Evolutionary conservation across 106 monocot species (phyloP).

Genomic region (Allium sativum): DNA sequence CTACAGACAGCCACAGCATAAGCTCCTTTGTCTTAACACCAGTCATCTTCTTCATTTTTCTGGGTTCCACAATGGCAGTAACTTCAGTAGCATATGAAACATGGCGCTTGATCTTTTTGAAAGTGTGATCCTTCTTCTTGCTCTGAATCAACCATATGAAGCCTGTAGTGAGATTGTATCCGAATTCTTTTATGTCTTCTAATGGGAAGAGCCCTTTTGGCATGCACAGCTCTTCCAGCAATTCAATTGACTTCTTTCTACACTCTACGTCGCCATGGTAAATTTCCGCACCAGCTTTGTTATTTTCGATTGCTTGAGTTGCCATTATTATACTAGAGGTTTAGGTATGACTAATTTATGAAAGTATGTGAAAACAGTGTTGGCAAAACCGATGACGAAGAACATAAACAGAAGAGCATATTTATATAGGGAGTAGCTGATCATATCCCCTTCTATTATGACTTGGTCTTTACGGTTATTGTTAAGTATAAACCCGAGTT

Average conservation of each 20-base stretch:
- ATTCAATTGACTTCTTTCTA: conserved; percentile 8
- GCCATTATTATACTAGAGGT: conserved; percentile 5
- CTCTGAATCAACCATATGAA: conserved; percentile 17
- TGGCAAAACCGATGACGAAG: too few relatives aligned
- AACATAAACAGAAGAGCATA: too few relatives aligned
- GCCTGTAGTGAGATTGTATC: conserved; percentile 9
- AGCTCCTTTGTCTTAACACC: conserved; percentile 18
- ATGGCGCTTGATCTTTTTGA: conserved; percentile 16
- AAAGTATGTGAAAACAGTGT: too few relatives aligned
- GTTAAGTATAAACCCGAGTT: too few relatives aligned
- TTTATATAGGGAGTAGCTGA: too few relatives aligned
- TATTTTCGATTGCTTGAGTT: conserved; percentile 3
- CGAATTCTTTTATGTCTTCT: conserved; percentile 15
- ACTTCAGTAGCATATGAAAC: conserved; percentile 17
- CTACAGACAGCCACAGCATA: conserved; percentile 13
- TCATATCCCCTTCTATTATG: too few relatives aligned
- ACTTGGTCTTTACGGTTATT: too few relatives aligned
- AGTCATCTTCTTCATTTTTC: conserved; percentile 13
- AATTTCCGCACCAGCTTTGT: conserved; percentile 6
- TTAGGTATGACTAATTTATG: too few relatives aligned
- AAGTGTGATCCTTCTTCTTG: conserved; percentile 11
- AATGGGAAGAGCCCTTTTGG: conserved; percentile 15
- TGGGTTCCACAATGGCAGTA: conserved; percentile 13
- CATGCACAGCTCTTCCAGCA: conserved; percentile 13
- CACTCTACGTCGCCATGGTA: conserved; percentile 1